Base-by-base conservation (phyloP, 192 early-diverging fungal species). In the Mortierella alpina region DNA sequence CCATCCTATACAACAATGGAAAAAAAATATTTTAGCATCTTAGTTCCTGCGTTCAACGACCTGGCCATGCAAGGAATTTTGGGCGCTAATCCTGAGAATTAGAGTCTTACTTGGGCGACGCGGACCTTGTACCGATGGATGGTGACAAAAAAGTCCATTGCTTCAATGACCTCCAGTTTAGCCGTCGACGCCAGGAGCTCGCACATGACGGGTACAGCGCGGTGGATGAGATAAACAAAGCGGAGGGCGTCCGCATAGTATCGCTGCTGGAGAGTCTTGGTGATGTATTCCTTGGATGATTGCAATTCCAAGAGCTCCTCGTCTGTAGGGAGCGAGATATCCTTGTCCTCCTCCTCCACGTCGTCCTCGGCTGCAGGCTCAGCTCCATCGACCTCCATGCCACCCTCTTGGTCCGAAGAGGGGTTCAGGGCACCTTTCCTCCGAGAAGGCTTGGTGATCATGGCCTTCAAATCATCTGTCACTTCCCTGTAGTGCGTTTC, bases 101-200 rank as follows among this genome's bases (percentile, higher is more conserved):
- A 3, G 31, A 31, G 31, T 31, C 86, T 84, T 86, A 93, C 93
- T 48, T 77, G 84, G 39, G 97, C 93, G 7, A 84, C 86, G 54
- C 95, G 96, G 75, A 99, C 89, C 68, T 93, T 92, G 75, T 92
- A 98, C 46, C 91, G 89, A 79, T 95, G 88, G 5, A 95, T 92
- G 0, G 88, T 84, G 1, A 96, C 95, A 73, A 99, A 95, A 75
- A 98, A 99, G 55, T 95, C 93, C 93, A 99, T 99, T 2, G 92
- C 91, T 71, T 99, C 97, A 67, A 98, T 87, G 2, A 98, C 97
- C 79, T 99, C 98, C 13, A 91, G 78, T 72, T 99, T 99, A 57
- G 87, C 90, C 23, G 92, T 97, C 4, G 96, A 97, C 4, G 91
- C 92, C 44, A 99, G 86, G 3, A 99, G 88, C 83, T 95, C 91